A percentile compares a stretch with the other conserved stretches of the same genome.
Conservation (phyloP, 192 early-diverging fungal genomes). For the Gryganskiella cystojenkinii region DNA sequence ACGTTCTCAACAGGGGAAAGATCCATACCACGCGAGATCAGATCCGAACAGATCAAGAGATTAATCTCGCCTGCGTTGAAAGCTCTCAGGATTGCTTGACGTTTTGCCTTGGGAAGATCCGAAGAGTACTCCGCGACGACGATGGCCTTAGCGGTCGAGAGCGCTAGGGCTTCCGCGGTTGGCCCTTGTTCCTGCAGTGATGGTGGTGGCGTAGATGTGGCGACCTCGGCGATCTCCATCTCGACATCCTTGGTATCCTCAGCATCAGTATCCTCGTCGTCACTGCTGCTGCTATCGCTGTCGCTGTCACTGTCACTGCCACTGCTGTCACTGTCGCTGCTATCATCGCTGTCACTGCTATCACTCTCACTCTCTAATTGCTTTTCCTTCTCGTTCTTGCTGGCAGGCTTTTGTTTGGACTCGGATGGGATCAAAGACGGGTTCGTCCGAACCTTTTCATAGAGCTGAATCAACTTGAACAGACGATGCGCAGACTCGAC, state of each 20-base stretch:
- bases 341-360: neutral
- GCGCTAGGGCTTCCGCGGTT: neutral
- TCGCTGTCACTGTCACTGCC: conserved; percentile 2
- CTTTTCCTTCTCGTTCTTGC: neutral
- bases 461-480: conserved; percentile 72
- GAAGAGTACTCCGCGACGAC: conserved; percentile 79
- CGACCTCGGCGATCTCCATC: conserved; percentile 28
- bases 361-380: neutral
- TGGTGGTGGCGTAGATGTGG: conserved; percentile 5
- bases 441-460: conserved; percentile 54
- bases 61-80: conserved; percentile 77
- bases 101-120: conserved; percentile 71
- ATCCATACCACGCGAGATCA: conserved; percentile 92
- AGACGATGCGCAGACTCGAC: conserved; percentile 92
- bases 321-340: neutral
- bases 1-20: conserved; percentile 81
- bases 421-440: neutral
- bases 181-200: neutral
- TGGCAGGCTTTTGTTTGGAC: neutral
- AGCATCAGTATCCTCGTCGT: conserved; percentile 4
- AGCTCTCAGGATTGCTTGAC: conserved; percentile 67
- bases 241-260: conserved; percentile 22
- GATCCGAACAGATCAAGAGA: conserved; percentile 85
- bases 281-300: neutral
- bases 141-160: conserved; percentile 10